A percentile compares a stretch with the other conserved stretches of the same genome.
These are phyloP conservation scores for Alternaria tenuissima DNA, from an alignment of 2,329 filamentous ascomycete genomes.

Conservation along the genomic window DNA sequence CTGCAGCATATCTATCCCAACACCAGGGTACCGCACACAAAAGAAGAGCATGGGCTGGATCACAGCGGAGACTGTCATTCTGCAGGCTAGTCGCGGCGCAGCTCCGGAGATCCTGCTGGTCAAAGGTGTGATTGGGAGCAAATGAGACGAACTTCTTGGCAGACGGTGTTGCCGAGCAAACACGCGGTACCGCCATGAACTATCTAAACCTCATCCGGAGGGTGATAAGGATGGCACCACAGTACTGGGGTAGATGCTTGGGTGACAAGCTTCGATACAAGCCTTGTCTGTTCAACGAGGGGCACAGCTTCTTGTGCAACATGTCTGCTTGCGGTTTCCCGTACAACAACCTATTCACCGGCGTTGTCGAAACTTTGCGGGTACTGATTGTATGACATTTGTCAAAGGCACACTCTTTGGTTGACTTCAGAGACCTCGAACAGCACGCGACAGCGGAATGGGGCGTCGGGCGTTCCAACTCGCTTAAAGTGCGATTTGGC, in stretches of 20 bases:
- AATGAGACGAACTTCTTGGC: conserved; percentile 24
- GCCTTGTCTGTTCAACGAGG: conserved; percentile 31
- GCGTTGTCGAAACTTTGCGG: background rate
- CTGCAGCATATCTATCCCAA: conserved; percentile 15
- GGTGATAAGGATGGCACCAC: conserved; percentile 36
- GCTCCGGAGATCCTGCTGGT: conserved; percentile 24
- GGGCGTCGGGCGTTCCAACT: conserved; percentile 9
- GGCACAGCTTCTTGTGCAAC: conserved; percentile 14
- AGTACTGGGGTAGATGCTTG: conserved; percentile 16
- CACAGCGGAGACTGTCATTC: conserved; percentile 21
- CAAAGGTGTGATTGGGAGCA: conserved; percentile 29
- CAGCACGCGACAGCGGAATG: conserved; percentile 12
- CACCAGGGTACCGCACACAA: background rate
- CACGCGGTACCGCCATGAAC: conserved; percentile 23
- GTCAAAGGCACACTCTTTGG: background rate
- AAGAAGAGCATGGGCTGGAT: conserved; percentile 6
- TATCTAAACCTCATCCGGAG: conserved; percentile 26
- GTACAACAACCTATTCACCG: background rate
- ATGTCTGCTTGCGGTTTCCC: background rate
- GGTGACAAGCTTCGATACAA: conserved; percentile 18
- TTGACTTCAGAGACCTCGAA: background rate
- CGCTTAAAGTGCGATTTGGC: conserved; percentile 25
- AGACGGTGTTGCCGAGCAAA: conserved; percentile 21
- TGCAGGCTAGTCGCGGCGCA: conserved; percentile 26
- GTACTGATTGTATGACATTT: conserved; percentile 1